Conservation (phyloP, 2,329 filamentous ascomycete genomes). For the Aspergillus eucalypticola region DNA sequence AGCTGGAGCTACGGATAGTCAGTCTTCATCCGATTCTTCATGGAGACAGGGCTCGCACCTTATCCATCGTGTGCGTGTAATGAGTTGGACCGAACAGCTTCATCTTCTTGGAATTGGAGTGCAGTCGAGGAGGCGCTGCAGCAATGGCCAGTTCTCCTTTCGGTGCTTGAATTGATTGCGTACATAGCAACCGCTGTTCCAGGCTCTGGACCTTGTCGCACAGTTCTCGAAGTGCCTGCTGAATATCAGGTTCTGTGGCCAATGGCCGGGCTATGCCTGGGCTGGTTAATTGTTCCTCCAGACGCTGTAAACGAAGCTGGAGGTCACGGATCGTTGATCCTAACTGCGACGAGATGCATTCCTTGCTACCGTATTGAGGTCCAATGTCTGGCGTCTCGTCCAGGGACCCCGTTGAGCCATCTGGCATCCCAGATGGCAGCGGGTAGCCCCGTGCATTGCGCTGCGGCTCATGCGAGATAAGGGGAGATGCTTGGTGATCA, state of each 20-base stretch:
- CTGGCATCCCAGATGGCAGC: neutral
- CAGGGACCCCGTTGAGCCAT: neutral
- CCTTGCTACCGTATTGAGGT: neutral
- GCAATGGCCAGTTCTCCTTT: neutral
- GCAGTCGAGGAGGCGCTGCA: conserved; percentile 9
- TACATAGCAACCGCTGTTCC: conserved; percentile 10
- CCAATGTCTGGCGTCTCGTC: neutral
- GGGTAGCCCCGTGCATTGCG: neutral
- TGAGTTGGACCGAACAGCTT: conserved; percentile 19
- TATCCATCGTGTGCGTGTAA: conserved; percentile 15
- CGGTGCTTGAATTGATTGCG: neutral
- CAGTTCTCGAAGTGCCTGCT: conserved; percentile 10
- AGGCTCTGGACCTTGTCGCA: conserved; percentile 4
- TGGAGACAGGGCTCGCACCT: conserved; percentile 3
- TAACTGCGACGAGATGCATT: neutral
- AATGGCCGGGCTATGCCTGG: neutral
- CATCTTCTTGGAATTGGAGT: conserved; percentile 12
- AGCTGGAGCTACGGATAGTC: conserved; percentile 13
- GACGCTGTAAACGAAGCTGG: conserved; percentile 7
- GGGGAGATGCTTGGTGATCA: conserved; percentile 6
- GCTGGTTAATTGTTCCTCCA: conserved; percentile 6
- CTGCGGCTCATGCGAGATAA: conserved; percentile 6
- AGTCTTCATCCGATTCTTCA: neutral
- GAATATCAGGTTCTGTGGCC: neutral
- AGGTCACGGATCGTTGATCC: conserved; percentile 1